Evolutionary conservation across 2,329 filamentous ascomycete genomes (phyloP), one percentile per base, ranked within the genome.

Genomic region (Pseudogymnoascus sp.): DNA sequence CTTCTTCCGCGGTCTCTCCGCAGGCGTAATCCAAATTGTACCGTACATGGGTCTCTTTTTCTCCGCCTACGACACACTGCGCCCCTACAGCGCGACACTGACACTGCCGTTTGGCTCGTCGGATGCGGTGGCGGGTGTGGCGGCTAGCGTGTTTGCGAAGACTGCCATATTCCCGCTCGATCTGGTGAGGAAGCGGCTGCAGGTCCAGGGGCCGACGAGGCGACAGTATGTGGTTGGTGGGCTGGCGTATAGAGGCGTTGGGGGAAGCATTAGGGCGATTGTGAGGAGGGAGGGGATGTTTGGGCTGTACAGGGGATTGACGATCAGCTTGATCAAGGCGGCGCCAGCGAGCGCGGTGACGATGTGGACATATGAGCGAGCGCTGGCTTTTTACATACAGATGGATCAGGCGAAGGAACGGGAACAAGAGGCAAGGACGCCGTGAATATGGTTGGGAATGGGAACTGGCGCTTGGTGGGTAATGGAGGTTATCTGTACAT

Each of bases 1-100:
- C 0, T 97, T 96, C 77, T 99, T 96, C 75, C 89, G 91, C 59
- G 94, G 94, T 3, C 78, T 96, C 35, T 83, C 83, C 1, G 92
- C 93, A 1, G 91, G 88, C 0, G 78, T 97, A 21, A 88, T 81
- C 26, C 92, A 97, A 77, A 94, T 97, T 59, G 85, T 96, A 8
- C 94, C 94, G 2, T 96, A 93, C 74, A 99, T 99, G 94, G 94
- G 94, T 12, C 80, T 96, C 2, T 97, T 99, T 78, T 99, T 99
- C 76, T 84, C 90, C 35, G 83, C 86, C 41, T 99, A 97, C 77
- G 94, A 99, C 75, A 80, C 82, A 8, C 77, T 96, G 60, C 81
- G 90, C 5, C 72, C 84, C 6, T 83, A 81, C 0, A 74, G 93
- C 52, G 78, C 78, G 6, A 71, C 72, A 5, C 69, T 86, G 16